These are phyloP conservation scores for Pholiota conissans DNA, from an alignment of 768 basidiomycete species.

Conservation along the genomic window DNA sequence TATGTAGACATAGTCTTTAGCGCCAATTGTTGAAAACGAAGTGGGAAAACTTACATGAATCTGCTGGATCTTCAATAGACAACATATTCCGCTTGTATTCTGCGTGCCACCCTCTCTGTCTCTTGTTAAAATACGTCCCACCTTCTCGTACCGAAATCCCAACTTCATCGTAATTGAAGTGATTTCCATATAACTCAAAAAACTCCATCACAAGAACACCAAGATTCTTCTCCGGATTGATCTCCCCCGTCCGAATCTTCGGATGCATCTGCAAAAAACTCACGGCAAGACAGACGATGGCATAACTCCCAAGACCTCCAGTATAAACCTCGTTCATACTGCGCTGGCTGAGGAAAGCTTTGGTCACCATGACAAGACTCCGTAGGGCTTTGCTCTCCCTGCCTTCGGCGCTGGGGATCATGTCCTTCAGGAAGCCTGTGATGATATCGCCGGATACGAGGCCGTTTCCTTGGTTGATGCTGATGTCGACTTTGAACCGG, in stretches of 20 bases:
- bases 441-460: conserved; percentile 77
- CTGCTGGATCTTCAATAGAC: conserved; percentile 93
- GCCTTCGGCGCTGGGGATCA: conserved; percentile 35
- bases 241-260: conserved; percentile 84
- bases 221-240: conserved; percentile 84
- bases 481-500: conserved; percentile 88
- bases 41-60: conserved; percentile 60
- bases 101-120: conserved; percentile 79
- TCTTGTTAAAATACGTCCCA: conserved; percentile 87
- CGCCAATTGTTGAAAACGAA: conserved; percentile 4
- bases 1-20: conserved; percentile 30
- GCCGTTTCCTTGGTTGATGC: conserved; percentile 88
- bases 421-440: conserved; percentile 71
- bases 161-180: conserved; percentile 89
- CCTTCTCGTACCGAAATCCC: conserved; percentile 89
- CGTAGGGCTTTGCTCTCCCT: conserved; percentile 66
- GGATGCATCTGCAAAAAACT: conserved; percentile 98
- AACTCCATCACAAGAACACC: conserved; percentile 97
- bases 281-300: conserved; percentile 89
- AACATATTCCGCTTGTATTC: conserved; percentile 56
- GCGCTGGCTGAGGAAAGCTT: conserved; percentile 86
- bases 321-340: conserved; percentile 98
- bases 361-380: conserved; percentile 83
- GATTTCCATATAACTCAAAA: conserved; percentile 91
- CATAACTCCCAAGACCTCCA: conserved; percentile 92